These are phyloP conservation scores for Coemansia sp. DNA, from an alignment of 192 early-diverging fungal genomes.

Conservation along the genomic window DNA sequence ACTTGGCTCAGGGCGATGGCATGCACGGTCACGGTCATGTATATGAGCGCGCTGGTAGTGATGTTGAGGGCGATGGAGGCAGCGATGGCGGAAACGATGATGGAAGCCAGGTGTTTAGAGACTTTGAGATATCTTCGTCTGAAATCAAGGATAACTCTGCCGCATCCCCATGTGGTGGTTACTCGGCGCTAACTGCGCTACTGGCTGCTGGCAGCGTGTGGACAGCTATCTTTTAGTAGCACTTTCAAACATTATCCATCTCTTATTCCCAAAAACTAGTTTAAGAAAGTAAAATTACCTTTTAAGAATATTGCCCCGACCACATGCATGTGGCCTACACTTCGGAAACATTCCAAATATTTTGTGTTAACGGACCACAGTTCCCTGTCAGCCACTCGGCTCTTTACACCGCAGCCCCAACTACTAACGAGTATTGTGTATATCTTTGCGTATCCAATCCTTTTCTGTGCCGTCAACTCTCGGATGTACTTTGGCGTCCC, in stretches of 20 bases:
- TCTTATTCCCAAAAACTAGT: background rate
- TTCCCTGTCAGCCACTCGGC: no score
- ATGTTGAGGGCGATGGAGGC: no score
- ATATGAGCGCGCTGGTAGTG: constrained; percentile 10
- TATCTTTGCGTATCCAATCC: no score
- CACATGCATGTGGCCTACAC: no score
- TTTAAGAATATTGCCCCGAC: no score
- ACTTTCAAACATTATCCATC: background rate
- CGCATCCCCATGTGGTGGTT: background rate
- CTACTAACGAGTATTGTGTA: no score
- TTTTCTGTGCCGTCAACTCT: no score
- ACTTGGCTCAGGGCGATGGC: background rate
- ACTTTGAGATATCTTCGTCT: background rate
- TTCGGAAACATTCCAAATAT: no score
- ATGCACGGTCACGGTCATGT: background rate
- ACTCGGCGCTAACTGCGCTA: background rate
- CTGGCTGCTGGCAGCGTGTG: constrained; percentile 4
- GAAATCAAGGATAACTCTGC: constrained; percentile 15
- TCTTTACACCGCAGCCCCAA: no score
- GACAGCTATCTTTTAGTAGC: background rate
- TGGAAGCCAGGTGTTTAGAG: background rate
- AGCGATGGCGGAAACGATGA: background rate
- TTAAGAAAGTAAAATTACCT: no score
- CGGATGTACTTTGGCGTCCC: no score
- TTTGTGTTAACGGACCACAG: background rate